Evolutionary conservation across 2,329 filamentous ascomycete species (phyloP), one percentile per base, ranked within the genome.

Genomic region (Coniochaeta sp.): DNA sequence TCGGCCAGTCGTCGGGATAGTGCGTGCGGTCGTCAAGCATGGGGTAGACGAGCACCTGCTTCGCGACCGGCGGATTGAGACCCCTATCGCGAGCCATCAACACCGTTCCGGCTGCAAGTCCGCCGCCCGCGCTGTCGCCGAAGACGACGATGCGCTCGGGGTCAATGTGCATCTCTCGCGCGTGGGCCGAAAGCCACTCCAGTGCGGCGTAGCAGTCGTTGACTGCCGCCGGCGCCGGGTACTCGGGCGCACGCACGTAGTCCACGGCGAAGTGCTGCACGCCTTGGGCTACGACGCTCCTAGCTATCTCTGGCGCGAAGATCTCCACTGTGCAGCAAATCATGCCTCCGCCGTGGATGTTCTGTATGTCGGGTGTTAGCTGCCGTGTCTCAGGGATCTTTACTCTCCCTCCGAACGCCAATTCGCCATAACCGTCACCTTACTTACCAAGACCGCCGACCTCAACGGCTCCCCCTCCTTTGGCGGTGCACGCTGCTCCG

Each of bases 211-310:
- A 68, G 17, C 62, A 57, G 66, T 83, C 80, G 43, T 80, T 67
- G 4, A 81, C 67, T 1, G 74, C 72, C 5, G 65, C 69, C 0
- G 80, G 80, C 61, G 78, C 81, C 8, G 72, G 71, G 57, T 77
- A 69, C 62, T 82, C 79, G 0, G 81, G 81, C 1, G 78, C 78
- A 14, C 81, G 71, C 0, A 78, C 70, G 66, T 83, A 83, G 38
- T 78, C 76, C 1, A 81, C 75, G 60, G 77, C 66, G 36, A 65
- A 70, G 50, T 67, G 57, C 60, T 65, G 62, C 2, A 67, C 60
- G 31, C 62, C 65, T 1, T 64, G 60, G 1, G 34, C 52, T 36
- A 58, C 31, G 1, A 64, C 66, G 26, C 64, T 60, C 34, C 54
- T 58, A n/a, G 64, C 63, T 11, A 68, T 63, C 22, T 19, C 33